A percentile compares a stretch with the other conserved stretches of the same genome.
Evolutionary conservation across 805 yeast species (phyloP).

Genomic region (Metahyphopichia silvanorum): DNA sequence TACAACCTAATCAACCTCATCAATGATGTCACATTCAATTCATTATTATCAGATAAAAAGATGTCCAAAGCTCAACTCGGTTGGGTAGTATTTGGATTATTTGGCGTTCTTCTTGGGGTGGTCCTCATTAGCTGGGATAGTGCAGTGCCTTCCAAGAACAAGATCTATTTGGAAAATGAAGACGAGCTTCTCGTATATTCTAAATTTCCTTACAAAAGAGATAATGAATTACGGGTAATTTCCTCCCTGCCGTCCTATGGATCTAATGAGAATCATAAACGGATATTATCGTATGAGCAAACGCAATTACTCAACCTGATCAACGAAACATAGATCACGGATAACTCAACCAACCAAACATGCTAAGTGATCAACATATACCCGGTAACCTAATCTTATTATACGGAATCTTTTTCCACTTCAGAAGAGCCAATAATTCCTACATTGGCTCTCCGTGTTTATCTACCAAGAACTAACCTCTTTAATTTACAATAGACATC

Average conservation of each 20-base stretch:
- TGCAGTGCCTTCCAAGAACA: slow-evolving; percentile 18
- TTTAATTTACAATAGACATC: no score
- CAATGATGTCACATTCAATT: slow-evolving; percentile 54
- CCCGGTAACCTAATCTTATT: no score
- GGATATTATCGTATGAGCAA: slow-evolving; percentile 12
- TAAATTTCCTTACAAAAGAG: slow-evolving; percentile 12
- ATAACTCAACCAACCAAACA: slow-evolving; percentile 1
- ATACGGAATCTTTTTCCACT: no score
- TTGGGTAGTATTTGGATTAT: slow-evolving; percentile 43
- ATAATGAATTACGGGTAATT: slow-evolving; percentile 3
- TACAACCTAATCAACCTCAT: slow-evolving; percentile 64
- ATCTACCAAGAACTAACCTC: no score
- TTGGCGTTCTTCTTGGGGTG: slow-evolving; percentile 65
- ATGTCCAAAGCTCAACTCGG: slow-evolving; percentile 48
- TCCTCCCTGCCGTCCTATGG: slow-evolving; percentile 3
- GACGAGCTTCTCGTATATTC: slow-evolving; percentile 9
- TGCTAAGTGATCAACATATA: slow-evolving; percentile 6
- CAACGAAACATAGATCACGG: neutral
- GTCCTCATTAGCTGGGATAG: slow-evolving; percentile 57
- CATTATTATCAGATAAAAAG: slow-evolving; percentile 45
- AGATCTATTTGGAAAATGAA: neutral
- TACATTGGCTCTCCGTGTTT: no score
- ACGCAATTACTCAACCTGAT: slow-evolving; percentile 7
- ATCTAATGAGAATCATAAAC: slow-evolving; percentile 2
- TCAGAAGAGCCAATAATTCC: no score